phyloP scores from a whole-genome alignment of 441 rosid genomes.

The Gossypium trilobum region DNA sequence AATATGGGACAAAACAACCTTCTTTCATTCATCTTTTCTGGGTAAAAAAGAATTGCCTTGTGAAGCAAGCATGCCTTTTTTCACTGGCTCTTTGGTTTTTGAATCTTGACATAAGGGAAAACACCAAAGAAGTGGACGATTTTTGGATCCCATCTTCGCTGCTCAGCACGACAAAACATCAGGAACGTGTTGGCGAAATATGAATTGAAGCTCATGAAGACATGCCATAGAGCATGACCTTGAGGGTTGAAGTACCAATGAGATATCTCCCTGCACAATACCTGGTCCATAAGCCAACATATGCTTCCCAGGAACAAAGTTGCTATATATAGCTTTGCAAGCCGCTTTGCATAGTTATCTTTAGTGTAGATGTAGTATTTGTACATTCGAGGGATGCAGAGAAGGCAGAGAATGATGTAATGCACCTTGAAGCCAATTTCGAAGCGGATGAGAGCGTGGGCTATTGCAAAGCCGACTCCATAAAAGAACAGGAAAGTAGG shows the following conservation, averaged over 20 bases:
- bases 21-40: not conserved
- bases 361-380: conserved; percentile 81
- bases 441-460: conserved; percentile 59
- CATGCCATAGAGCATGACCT: conserved; percentile 84
- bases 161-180: conserved; percentile 93
- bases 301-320: conserved; percentile 48
- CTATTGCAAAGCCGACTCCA: conserved; percentile 63
- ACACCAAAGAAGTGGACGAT: conserved; percentile 46
- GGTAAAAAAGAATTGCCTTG: not conserved
- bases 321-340: conserved; percentile 59
- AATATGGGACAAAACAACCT: not conserved
- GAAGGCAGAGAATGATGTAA: conserved; percentile 61
- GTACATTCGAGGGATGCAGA: conserved; percentile 87
- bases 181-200: conserved; percentile 74
- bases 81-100: conserved; percentile 65
- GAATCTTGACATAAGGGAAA: conserved; percentile 66
- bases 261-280: conserved; percentile 49
- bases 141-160: conserved; percentile 65
- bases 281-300: conserved; percentile 67
- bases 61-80: not conserved
- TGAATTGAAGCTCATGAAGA: conserved; percentile 76
- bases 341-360: conserved; percentile 57
- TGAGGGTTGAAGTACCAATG: conserved; percentile 64
- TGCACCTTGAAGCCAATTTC: conserved; percentile 83
- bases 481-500: conserved; percentile 77